Evolutionary conservation across 2,329 filamentous ascomycete species (phyloP), one percentile per base, ranked within the genome.

Genomic region (Aspergillus pseudonomiae): DNA sequence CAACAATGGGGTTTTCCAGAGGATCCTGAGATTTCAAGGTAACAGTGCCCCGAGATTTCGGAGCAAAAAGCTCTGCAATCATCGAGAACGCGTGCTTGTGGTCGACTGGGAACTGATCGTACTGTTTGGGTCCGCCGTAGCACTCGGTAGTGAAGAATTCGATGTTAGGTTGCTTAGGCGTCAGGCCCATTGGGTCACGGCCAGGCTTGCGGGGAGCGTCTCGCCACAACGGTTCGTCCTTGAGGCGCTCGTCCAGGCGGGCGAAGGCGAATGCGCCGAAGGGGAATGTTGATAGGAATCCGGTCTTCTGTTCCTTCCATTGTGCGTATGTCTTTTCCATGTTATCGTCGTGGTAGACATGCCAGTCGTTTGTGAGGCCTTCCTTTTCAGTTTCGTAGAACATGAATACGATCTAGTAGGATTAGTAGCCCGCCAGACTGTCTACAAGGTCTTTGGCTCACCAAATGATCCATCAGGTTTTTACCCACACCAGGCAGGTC

Each of bases 121-220:
- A 88, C 63, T 88, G 84, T 66, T 86, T 86, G 0, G 86, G 86
- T 0, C 85, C 85, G 4, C 85, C 85, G 66, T 88, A 88, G 68
- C 84, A 85, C 70, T 89, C 87, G 0, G 86, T 88, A 36, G 81
- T 86, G 75, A 88, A 89, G 74, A 88, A 84, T 68, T 89, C 88
- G 56, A 88, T 72, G 68, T 89, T 86, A 0, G 88, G 86, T 69
- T 90, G 88, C 6, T 75, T 73, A 0, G 79, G 75, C 0, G 82
- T 83, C 19, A 89, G 76, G 21, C 84, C 86, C 87, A 90, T 89
- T 0, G 88, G 86, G 67, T 90, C 88, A 5, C 87, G 84, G 4
- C 84, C 85, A 30, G 79, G 73, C 41, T 77, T 59, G 6, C 82
- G 79, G 0, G 80, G 75, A 0, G 86, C 84, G 5, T 79, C 75